Conservation (phyloP, 2,329 filamentous ascomycete genomes). For the Furcasterigmium furcatum region DNA sequence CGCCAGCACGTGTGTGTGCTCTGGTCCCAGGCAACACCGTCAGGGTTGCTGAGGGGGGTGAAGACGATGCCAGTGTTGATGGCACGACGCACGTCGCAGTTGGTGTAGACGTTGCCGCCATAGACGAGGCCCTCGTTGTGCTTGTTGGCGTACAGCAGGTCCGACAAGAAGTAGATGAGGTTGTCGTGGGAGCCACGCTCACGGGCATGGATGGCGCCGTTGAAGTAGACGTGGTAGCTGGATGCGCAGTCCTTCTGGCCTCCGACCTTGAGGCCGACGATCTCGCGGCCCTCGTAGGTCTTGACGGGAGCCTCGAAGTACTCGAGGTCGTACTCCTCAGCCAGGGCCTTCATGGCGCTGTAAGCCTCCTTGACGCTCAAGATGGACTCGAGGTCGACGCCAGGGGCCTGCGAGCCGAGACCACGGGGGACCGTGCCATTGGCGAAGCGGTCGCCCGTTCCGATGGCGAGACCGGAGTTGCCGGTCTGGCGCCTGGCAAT, state of each 20-base stretch:
- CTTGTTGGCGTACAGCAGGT: constrained; percentile 51
- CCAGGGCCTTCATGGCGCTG: constrained; percentile 39
- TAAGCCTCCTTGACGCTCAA: constrained; percentile 42
- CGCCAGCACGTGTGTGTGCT: constrained; percentile 50
- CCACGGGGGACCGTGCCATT: constrained; percentile 33
- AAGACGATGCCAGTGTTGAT: constrained; percentile 51
- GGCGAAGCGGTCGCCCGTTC: constrained; percentile 37
- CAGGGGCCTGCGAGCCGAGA: constrained; percentile 28
- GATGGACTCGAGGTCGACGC: constrained; percentile 32
- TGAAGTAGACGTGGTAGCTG: constrained; percentile 48
- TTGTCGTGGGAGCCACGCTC: constrained; percentile 56
- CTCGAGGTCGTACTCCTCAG: constrained; percentile 31
- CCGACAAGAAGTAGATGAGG: constrained; percentile 55
- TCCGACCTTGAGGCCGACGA: constrained; percentile 40
- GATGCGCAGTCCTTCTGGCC: constrained; percentile 18
- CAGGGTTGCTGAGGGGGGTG: constrained; percentile 47
- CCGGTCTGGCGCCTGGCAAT: constrained; percentile 8
- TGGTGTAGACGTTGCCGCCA: constrained; percentile 47
- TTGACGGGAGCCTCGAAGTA: constrained; percentile 38
- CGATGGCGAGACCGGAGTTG: constrained; percentile 30
- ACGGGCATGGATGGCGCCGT: constrained; percentile 53
- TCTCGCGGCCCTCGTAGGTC: constrained; percentile 37
- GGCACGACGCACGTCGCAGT: constrained; percentile 46
- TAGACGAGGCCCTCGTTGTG: constrained; percentile 46
- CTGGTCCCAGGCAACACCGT: constrained; percentile 52